These are phyloP conservation scores for Hypoxylon fragiforme DNA, from an alignment of 495 filamentous ascomycete genomes.

Conservation along the genomic window DNA sequence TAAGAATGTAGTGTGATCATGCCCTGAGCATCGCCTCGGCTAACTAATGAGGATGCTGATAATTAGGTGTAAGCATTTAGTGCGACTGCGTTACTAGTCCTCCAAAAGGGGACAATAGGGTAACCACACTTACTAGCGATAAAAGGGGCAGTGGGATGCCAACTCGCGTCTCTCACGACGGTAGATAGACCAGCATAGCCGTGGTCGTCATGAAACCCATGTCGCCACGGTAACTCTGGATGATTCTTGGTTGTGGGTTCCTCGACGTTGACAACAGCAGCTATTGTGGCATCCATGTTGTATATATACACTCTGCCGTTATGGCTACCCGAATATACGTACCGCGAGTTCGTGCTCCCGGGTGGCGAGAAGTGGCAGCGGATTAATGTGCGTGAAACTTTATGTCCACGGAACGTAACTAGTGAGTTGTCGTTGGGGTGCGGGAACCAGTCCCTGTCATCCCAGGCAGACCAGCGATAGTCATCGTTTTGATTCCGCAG, in stretches of 20 bases:
- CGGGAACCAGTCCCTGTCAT: constrained; percentile 66
- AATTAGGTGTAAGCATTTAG: constrained; percentile 4
- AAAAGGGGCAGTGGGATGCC: constrained; percentile 90
- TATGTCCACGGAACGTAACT: constrained; percentile 90
- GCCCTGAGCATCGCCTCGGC: constrained; percentile 66
- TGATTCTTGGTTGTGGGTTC: constrained; percentile 54
- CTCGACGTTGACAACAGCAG: constrained; percentile 75
- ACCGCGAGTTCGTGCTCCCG: constrained; percentile 83
- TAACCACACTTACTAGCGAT: constrained; percentile 68
- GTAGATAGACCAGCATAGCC: constrained; percentile 63
- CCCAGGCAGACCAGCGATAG: constrained; percentile 77
- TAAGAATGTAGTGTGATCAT: constrained; percentile 78
- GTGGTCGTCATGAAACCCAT: constrained; percentile 43
- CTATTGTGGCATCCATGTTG: constrained; percentile 91
- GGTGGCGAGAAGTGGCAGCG: constrained; percentile 95
- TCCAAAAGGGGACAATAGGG: neutral
- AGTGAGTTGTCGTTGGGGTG: constrained; percentile 89
- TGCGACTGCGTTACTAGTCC: too few species aligned
- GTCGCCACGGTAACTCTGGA: neutral
- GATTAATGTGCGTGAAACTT: constrained; percentile 85
- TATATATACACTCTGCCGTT: constrained; percentile 90
- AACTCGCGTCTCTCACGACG: constrained; percentile 88
- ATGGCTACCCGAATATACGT: constrained; percentile 87
- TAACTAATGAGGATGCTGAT: constrained; percentile 81
- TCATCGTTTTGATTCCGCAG: constrained; percentile 75